Evolutionary conservation across 352 stramenopile genomes (phyloP), one percentile per base, ranked within the genome.

Genomic region (Phytophthora quininea): DNA sequence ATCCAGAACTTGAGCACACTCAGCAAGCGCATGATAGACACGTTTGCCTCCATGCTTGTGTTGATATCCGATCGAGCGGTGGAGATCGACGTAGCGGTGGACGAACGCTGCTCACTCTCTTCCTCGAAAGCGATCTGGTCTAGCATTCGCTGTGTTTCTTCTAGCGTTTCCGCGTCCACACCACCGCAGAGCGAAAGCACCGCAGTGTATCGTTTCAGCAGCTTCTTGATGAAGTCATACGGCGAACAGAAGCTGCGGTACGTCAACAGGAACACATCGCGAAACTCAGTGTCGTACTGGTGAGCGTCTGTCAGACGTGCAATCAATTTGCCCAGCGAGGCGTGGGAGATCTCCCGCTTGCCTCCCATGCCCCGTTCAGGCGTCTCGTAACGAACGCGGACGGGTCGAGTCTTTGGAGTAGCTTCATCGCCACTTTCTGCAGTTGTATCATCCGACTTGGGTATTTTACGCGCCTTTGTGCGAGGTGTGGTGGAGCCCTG

Each of bases 1-100:
- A 96, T 93, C 88, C 88, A 96, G 50, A 84, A 96, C 63, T 96
- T 96, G 56, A 96, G 74, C 10, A 96, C 85, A 57, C 82, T 95
- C 38, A 96, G 75, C 19, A 94, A 52, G 4, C 88, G 85, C 87
- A 96, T 96, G 62, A 96, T 93, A 8, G 86, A 93, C 15, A 96
- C 83, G 48, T 82, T 94, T 24, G 86, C 88, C 59, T 93, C 86
- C 76, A 92, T 88, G 32, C 77, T 74, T 5, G 85, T 90, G 64
- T 91, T 90, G 58, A 95, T 92, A 56, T 94, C 85, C 1, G 86
- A 93, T 14, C 76, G 74, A 7, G 84, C 86, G 2, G 84, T 91
- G 2, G 84, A 92, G 58, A 92, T 82, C 0, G 80, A 86, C 8
- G 83, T 91, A 7, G 76, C 65, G 12, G 76, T 90, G 15, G 86